Conservation (phyloP, 169 alveolate genomes). For the Eimeria maxima region DNA sequence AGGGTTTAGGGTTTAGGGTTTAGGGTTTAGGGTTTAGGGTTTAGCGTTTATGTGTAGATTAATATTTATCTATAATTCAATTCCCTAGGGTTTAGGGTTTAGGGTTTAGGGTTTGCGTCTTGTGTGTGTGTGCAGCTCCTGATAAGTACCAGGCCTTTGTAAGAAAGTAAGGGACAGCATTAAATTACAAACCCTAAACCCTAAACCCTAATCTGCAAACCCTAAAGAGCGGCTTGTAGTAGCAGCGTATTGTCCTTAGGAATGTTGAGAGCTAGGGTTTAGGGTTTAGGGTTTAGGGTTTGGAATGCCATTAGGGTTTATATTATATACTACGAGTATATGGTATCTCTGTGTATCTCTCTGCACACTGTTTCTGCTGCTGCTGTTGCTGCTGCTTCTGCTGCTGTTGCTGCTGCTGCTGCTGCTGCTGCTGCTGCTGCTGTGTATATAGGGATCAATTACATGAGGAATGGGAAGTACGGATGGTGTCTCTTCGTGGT, state of each 20-base stretch:
- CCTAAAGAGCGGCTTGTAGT: not conserved
- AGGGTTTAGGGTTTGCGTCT: too few species aligned
- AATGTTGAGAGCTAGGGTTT: too few species aligned
- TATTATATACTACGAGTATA: not conserved
- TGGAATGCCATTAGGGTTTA: too few species aligned
- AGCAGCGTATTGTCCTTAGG: too few species aligned
- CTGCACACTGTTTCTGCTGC: too few species aligned
- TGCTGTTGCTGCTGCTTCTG: too few species aligned
- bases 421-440: too few species aligned
- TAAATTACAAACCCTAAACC: slow-evolving; percentile 2
- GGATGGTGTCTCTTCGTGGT: slow-evolving; percentile 71
- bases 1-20: too few species aligned
- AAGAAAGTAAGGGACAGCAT: not conserved
- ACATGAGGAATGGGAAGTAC: slow-evolving; percentile 66
- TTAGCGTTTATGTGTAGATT: not conserved
- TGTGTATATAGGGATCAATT: slow-evolving; percentile 27
- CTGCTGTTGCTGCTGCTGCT: not conserved
- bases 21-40: slow-evolving; percentile 19
- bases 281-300: too few species aligned
- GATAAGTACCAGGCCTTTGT: slow-evolving; percentile 45
- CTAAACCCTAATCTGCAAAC: not conserved
- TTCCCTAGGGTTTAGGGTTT: too few species aligned
- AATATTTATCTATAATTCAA: too few species aligned
- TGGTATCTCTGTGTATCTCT: not conserved
- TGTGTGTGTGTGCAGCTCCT: not conserved